Evolutionary conservation across 2,329 filamentous ascomycete species (phyloP).

Genomic region (Fonsecaea pugnacius): DNA sequence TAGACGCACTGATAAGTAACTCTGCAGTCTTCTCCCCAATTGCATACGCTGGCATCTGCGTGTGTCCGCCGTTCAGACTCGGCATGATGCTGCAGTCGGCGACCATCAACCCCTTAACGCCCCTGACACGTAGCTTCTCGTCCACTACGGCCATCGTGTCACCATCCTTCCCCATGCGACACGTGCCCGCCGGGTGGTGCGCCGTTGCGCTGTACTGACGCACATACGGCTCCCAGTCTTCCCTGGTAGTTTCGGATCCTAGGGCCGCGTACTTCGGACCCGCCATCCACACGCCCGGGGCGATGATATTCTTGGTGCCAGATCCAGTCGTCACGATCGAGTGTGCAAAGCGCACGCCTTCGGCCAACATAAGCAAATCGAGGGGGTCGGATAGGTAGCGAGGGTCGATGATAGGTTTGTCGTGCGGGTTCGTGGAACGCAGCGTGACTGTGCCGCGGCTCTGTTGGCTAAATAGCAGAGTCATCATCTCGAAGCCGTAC

Average conservation of each 20-base stretch:
- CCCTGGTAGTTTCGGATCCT: conserved; percentile 56
- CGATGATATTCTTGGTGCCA: conserved; percentile 63
- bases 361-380: conserved; percentile 62
- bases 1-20: conserved; percentile 48
- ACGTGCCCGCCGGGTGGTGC: conserved; percentile 62
- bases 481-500: conserved; percentile 62
- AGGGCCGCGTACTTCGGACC: conserved; percentile 53
- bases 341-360: conserved; percentile 62
- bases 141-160: conserved; percentile 59
- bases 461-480: conserved; percentile 60
- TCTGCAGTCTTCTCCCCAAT: conserved; percentile 61
- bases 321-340: conserved; percentile 62
- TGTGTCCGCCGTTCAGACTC: conserved; percentile 55
- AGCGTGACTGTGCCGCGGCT: conserved; percentile 61
- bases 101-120: conserved; percentile 58
- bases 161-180: conserved; percentile 57
- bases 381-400: conserved; percentile 61
- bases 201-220: conserved; percentile 63
- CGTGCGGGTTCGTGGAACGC: conserved; percentile 51
- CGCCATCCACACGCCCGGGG: conserved; percentile 57
- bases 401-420: conserved; percentile 61
- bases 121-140: conserved; percentile 56
- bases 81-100: conserved; percentile 60
- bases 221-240: conserved; percentile 63
- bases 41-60: conserved; percentile 62